These are phyloP conservation scores for Metarhizium rileyi DNA, from an alignment of 2,329 filamentous ascomycete genomes.

Conservation along the genomic window DNA sequence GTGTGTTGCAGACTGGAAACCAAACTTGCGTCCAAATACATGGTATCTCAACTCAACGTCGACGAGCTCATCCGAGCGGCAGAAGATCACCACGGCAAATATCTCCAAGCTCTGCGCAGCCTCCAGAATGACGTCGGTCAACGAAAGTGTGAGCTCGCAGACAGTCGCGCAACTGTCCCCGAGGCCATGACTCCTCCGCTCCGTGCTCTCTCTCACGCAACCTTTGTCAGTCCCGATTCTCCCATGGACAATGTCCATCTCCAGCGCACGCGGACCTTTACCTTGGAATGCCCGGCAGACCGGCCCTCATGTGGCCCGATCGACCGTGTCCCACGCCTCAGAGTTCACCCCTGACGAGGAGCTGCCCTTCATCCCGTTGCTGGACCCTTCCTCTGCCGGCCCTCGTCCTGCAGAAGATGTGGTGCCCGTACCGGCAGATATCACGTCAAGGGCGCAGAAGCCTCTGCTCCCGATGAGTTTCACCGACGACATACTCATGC, in stretches of 20 bases:
- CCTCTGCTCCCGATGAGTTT: conserved; percentile 20
- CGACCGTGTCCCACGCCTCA: conserved; percentile 15
- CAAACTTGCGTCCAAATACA: background rate
- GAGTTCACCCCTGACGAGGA: conserved; percentile 19
- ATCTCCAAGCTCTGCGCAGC: conserved; percentile 19
- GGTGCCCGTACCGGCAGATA: background rate
- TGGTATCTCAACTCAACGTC: conserved; percentile 8
- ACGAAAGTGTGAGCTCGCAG: conserved; percentile 12
- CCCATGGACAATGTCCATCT: background rate
- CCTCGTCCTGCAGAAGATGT: background rate
- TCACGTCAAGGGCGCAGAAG: conserved; percentile 7
- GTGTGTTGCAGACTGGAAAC: background rate
- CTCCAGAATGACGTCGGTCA: conserved; percentile 17
- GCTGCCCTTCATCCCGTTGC: conserved; percentile 21
- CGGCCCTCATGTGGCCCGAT: conserved; percentile 13
- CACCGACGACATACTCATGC: conserved; percentile 32
- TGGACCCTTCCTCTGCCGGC: conserved; percentile 10
- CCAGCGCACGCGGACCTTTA: conserved; percentile 18
- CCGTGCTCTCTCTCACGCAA: conserved; percentile 13
- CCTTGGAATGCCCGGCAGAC: conserved; percentile 18
- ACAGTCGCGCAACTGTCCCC: conserved; percentile 12
- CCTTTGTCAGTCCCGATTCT: conserved; percentile 11
- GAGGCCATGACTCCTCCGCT: conserved; percentile 20
- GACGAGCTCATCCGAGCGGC: conserved; percentile 25
- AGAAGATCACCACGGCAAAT: conserved; percentile 25